Percentiles rank a stretch among this genome's conserved stretches.
phyloP scores from a whole-genome alignment of 345 rosid genomes.

The Eutrema japonicum region DNA sequence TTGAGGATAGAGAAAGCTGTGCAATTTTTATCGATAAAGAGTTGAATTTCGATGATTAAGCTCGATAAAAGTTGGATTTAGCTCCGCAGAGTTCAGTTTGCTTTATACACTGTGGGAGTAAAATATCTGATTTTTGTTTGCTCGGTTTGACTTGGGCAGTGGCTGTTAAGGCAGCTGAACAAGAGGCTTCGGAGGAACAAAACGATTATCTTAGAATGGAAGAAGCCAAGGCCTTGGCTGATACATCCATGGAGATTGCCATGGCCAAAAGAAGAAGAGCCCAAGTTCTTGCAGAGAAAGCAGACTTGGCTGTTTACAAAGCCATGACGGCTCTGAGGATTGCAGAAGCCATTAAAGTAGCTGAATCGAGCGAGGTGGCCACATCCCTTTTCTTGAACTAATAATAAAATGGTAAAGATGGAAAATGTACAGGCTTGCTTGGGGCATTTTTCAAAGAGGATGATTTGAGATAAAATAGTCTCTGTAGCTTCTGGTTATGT shows the following conservation, averaged over 20 bases:
- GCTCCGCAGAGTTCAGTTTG: neutral
- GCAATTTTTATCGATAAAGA: neutral
- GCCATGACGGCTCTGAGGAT: slow-evolving; percentile 69
- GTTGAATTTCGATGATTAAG: neutral
- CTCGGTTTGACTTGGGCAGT: slow-evolving; percentile 9
- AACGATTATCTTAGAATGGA: slow-evolving; percentile 50
- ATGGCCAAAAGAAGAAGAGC: slow-evolving; percentile 64
- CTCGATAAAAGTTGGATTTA: neutral
- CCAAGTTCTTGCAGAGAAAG: slow-evolving; percentile 73
- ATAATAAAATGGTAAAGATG: slow-evolving; percentile 24
- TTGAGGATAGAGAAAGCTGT: neutral
- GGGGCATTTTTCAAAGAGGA: slow-evolving; percentile 33
- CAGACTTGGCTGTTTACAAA: slow-evolving; percentile 79
- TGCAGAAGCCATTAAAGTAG: slow-evolving; percentile 60
- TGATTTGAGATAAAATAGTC: slow-evolving; percentile 32
- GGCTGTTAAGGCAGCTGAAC: slow-evolving; percentile 56
- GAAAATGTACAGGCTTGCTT: slow-evolving; percentile 17
- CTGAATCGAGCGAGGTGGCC: slow-evolving; percentile 45
- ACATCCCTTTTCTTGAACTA: slow-evolving; percentile 38
- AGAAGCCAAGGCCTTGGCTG: slow-evolving; percentile 58
- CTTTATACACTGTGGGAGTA: neutral
- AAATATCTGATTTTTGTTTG: neutral
- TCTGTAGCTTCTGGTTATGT: slow-evolving; percentile 27
- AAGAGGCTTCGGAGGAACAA: slow-evolving; percentile 55
- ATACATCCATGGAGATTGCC: slow-evolving; percentile 52